Evolutionary conservation across 805 yeast species (phyloP).

Genomic region (Kodamaea neixiangensis): DNA sequence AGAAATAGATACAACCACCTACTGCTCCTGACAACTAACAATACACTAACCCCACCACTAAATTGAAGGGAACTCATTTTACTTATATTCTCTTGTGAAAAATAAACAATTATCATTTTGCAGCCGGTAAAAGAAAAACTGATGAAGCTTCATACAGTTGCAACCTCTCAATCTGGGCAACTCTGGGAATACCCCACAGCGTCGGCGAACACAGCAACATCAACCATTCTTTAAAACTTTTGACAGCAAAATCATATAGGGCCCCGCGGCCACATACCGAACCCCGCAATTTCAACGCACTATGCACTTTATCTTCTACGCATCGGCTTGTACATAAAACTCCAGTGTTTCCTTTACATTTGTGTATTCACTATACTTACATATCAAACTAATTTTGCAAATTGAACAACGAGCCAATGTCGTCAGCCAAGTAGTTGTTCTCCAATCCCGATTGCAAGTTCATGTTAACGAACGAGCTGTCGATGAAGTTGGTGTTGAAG

Average conservation of each 20-base stretch:
- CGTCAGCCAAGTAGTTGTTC: constrained; percentile 22
- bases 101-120: background rate
- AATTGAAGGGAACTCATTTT: too few relatives aligned
- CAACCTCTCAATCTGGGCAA: background rate
- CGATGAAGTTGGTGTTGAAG: constrained; percentile 40
- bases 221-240: background rate
- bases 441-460: constrained; percentile 40
- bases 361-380: background rate
- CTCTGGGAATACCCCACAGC: background rate
- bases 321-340: background rate
- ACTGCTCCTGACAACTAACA: too few relatives aligned
- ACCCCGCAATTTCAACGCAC: background rate
- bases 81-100: too few relatives aligned
- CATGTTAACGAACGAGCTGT: constrained; percentile 44
- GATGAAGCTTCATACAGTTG: background rate
- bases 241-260: background rate
- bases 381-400: constrained; percentile 13
- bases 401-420: constrained; percentile 32
- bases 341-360: background rate
- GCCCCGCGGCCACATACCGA: background rate
- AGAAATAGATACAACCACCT: too few relatives aligned
- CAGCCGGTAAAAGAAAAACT: background rate
- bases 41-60: too few relatives aligned
- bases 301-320: background rate
- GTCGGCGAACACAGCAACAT: background rate